A percentile compares a stretch with the other conserved stretches of the same genome.
phyloP scores from a whole-genome alignment of 495 filamentous ascomycete species.

The Opeltia flavorubescens region DNA sequence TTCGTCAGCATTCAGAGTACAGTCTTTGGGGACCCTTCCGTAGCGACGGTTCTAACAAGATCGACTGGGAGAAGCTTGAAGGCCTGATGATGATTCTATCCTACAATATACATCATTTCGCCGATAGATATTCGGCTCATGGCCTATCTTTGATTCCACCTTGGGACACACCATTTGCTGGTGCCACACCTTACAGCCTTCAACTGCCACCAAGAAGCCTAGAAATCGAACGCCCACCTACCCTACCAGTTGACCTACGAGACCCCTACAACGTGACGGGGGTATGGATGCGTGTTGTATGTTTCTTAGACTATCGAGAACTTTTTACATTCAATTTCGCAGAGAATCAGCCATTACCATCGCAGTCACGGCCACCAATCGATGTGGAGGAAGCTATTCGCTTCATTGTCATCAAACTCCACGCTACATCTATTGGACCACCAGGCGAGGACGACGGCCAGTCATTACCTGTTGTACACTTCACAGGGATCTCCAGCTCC shows the following conservation, averaged over 20 bases:
- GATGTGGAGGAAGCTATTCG: constrained; percentile 43
- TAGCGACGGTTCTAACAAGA: constrained; percentile 31
- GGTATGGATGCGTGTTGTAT: constrained; percentile 36
- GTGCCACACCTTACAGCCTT: constrained; percentile 35
- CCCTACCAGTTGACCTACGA: constrained; percentile 23
- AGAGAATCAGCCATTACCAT: constrained; percentile 14
- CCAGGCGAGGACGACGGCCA: constrained; percentile 36
- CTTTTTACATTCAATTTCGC: constrained; percentile 49
- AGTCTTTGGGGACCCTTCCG: constrained; percentile 50
- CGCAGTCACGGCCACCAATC: constrained; percentile 33
- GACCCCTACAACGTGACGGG: constrained; percentile 50
- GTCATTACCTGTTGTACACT: constrained; percentile 41
- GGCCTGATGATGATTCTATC: constrained; percentile 46
- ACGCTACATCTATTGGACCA: constrained; percentile 34
- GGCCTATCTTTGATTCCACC: constrained; percentile 14
- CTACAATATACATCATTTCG: constrained; percentile 30
- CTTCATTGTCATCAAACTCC: constrained; percentile 48
- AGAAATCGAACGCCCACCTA: background rate
- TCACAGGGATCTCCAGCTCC: constrained; percentile 38
- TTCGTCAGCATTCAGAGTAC: constrained; percentile 41
- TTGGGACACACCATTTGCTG: constrained; percentile 39
- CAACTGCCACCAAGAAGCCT: constrained; percentile 19
- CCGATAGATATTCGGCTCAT: background rate
- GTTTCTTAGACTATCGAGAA: constrained; percentile 41
- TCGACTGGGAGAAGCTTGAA: constrained; percentile 62